These are phyloP conservation scores for Vickermania ingenoplastis DNA, from an alignment of 208 protist species.

Conservation along the genomic window DNA sequence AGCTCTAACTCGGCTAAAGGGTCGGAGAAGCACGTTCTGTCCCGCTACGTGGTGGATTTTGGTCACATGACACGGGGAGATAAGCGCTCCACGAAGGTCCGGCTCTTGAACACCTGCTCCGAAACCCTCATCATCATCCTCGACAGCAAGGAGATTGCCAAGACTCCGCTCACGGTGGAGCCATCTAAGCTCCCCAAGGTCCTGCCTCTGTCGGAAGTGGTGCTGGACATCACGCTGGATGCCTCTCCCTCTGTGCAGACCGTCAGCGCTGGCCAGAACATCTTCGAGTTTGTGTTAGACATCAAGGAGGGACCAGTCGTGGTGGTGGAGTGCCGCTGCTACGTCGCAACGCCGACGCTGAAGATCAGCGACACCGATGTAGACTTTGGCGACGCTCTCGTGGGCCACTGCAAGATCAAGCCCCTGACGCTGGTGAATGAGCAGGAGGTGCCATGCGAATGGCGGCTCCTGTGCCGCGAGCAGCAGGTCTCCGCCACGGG, in stretches of 20 bases:
- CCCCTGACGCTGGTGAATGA: slow-evolving; percentile 82
- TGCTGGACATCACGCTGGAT: slow-evolving; percentile 49
- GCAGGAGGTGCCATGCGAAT: slow-evolving; percentile 83
- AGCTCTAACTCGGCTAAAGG: slow-evolving; percentile 34
- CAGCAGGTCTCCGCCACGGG: background rate
- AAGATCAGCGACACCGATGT: slow-evolving; percentile 41
- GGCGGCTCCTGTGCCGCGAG: slow-evolving; percentile 61
- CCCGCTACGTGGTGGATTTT: slow-evolving; percentile 90
- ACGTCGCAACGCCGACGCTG: slow-evolving; percentile 87
- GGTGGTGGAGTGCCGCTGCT: slow-evolving; percentile 78
- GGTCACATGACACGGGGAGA: slow-evolving; percentile 89
- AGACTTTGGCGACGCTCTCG: slow-evolving; percentile 82
- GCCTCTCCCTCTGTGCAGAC: slow-evolving; percentile 1
- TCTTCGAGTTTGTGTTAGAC: slow-evolving; percentile 72
- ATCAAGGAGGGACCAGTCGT: slow-evolving; percentile 79
- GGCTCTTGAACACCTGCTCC: slow-evolving; percentile 79
- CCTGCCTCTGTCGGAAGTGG: slow-evolving; percentile 27
- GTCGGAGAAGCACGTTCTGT: slow-evolving; percentile 55
- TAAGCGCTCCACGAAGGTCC: slow-evolving; percentile 57
- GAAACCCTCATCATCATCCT: slow-evolving; percentile 58
- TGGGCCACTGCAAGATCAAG: slow-evolving; percentile 78
- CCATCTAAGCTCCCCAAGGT: slow-evolving; percentile 76
- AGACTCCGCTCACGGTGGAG: slow-evolving; percentile 48
- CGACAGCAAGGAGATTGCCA: slow-evolving; percentile 60
- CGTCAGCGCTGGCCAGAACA: slow-evolving; percentile 44